Evolutionary conservation across 495 filamentous ascomycete genomes (phyloP), one percentile per base, ranked within the genome.

Genomic region (Penicillium daleae): DNA sequence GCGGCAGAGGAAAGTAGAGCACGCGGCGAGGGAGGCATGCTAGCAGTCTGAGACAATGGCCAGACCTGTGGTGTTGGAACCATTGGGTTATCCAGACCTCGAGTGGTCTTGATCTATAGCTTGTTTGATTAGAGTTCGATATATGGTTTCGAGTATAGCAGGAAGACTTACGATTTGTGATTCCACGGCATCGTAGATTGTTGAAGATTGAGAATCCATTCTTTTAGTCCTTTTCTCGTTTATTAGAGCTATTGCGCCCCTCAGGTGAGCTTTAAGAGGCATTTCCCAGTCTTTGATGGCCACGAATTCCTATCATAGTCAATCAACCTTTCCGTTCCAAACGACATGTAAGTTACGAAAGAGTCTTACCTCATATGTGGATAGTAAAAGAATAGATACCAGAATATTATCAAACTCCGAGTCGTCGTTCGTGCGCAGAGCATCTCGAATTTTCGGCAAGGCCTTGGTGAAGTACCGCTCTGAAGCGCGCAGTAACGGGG

Each of bases 321-420:
- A 7, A 17, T 52, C 9, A 66, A 35, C n/a, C n/a, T 10, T 40
- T n/a, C 26, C 10, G 12, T 26, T 5, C 6, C 7, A 21, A 31
- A 2, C 51, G 40, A 1, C 17, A 29, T 12, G n/a, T 4, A 72
- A n/a, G 27, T 29, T 4, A 2, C 26, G 12, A 15, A 0, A 21
- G 39, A 21, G 6, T 21, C 75, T 42, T 64, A 88, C 86, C 80
- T 90, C 87, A 59, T 86, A 90, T n/a, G 86, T 80, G 0, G 84
- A 85, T 46, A 90, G 73, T 29, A 89, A 66, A 40, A 91, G 72
- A 24, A 90, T 82, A 0, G 86, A 78, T 29, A 86, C 83, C n/a
- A 91, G 69, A 13, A 85, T 84, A 40, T 80, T 76, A 60, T 90
- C 85, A 22, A 82, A 72, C 60, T 76, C 71, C 50, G 78, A 76